Conservation (phyloP, 2,329 filamentous ascomycete genomes). For the Monosporascus sp. region DNA sequence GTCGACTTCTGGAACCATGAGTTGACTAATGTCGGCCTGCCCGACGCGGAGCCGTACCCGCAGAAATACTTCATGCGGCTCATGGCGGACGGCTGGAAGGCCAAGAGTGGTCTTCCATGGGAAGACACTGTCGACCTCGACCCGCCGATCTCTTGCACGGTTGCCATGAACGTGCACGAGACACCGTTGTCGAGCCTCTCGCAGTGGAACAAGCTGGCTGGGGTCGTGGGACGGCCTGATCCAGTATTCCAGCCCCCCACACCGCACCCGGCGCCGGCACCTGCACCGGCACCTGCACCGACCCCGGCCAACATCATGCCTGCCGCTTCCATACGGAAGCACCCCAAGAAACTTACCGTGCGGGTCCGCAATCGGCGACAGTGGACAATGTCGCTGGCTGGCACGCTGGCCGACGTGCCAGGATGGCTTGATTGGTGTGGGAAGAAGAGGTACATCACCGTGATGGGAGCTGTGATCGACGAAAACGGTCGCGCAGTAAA, state of each 20-base stretch:
- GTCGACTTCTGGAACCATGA: slow-evolving; percentile 14
- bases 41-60: slow-evolving; percentile 1
- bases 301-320: neutral
- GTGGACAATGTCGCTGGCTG: neutral
- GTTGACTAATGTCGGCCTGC: slow-evolving; percentile 4
- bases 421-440: neutral
- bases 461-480: neutral
- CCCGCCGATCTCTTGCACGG: neutral
- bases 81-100: slow-evolving; percentile 15
- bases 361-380: neutral
- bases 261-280: neutral
- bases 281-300: neutral
- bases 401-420: neutral
- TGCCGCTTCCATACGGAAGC: neutral
- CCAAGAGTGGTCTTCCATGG: slow-evolving; percentile 11
- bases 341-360: no score
- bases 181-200: slow-evolving; percentile 3
- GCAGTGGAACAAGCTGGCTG: slow-evolving; percentile 10
- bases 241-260: neutral
- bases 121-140: slow-evolving; percentile 5
- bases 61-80: slow-evolving; percentile 2
- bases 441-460: neutral
- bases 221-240: neutral
- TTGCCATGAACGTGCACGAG: slow-evolving; percentile 4
- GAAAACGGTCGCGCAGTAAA: neutral